A percentile compares a stretch with the other conserved stretches of the same genome.
phyloP scores from a whole-genome alignment of 805 yeast genomes.

The Candida xyloterini region DNA sequence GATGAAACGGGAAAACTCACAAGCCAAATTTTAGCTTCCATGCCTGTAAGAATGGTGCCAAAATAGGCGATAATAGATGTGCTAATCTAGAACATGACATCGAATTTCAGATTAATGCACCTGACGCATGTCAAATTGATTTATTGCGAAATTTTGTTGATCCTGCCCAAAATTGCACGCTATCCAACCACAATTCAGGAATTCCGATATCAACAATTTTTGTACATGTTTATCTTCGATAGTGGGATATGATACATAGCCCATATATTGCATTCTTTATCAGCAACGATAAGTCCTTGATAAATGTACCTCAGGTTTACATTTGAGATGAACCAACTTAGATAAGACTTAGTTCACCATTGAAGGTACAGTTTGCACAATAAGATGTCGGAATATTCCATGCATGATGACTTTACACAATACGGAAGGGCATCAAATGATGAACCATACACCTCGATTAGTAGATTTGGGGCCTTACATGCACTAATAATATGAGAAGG shows the following conservation, averaged over 20 bases:
- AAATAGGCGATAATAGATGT: background rate
- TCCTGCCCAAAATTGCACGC: background rate
- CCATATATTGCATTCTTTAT: too few relatives aligned
- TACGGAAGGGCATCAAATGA: background rate
- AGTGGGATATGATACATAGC: too few relatives aligned
- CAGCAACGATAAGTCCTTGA: too few relatives aligned
- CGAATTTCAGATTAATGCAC: background rate
- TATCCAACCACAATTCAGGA: background rate
- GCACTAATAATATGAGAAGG: background rate
- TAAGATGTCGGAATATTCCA: background rate
- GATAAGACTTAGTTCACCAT: too few relatives aligned
- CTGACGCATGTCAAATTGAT: background rate
- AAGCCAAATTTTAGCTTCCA: background rate
- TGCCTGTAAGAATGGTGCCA: background rate
- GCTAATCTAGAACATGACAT: background rate
- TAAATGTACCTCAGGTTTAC: too few relatives aligned
- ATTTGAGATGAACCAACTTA: too few relatives aligned
- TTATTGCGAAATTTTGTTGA: background rate
- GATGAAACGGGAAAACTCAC: background rate
- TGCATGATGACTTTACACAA: slow-evolving; percentile 4
- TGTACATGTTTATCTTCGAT: too few relatives aligned
- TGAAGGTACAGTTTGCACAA: background rate
- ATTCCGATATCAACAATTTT: too few relatives aligned
- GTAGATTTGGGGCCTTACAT: background rate
- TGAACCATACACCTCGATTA: background rate